Evolutionary conservation across 768 basidiomycete species (phyloP).

Genomic region (Leccinellum rugosiceps): DNA sequence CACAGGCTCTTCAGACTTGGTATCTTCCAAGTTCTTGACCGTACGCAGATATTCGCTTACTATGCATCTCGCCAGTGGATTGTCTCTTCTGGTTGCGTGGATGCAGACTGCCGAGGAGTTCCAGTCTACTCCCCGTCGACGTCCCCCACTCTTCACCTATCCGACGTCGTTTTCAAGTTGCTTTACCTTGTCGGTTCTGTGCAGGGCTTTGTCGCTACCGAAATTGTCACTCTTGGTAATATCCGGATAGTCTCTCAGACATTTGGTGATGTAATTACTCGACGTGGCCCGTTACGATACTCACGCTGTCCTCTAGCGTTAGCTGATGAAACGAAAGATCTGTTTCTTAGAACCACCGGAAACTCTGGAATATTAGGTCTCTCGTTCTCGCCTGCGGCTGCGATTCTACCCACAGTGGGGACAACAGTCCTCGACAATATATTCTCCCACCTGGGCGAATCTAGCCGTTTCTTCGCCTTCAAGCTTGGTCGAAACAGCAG

Average conservation of each 20-base stretch:
- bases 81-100: constrained; percentile 43
- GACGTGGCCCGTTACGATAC: not conserved
- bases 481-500: constrained; percentile 39
- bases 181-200: constrained; percentile 54
- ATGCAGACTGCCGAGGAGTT: constrained; percentile 44
- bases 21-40: constrained; percentile 17
- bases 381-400: constrained; percentile 44
- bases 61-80: constrained; percentile 42
- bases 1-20: constrained; percentile 58
- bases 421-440: constrained; percentile 47
- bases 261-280: constrained; percentile 36
- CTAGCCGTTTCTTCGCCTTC: constrained; percentile 48
- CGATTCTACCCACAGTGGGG: constrained; percentile 45
- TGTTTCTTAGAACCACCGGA: constrained; percentile 43
- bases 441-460: constrained; percentile 39
- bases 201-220: constrained; percentile 48
- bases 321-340: constrained; percentile 40
- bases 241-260: constrained; percentile 46
- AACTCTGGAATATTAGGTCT: constrained; percentile 59
- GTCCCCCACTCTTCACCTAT: constrained; percentile 30
- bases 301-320: constrained; percentile 34
- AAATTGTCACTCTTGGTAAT: constrained; percentile 43
- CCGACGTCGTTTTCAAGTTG: constrained; percentile 40
- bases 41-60: constrained; percentile 1
- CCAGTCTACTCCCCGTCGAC: constrained; percentile 36